Percentiles rank a stretch among this genome's conserved stretches.
Conservation (phyloP, 192 early-diverging fungal species). For the Diversispora epigaea region DNA sequence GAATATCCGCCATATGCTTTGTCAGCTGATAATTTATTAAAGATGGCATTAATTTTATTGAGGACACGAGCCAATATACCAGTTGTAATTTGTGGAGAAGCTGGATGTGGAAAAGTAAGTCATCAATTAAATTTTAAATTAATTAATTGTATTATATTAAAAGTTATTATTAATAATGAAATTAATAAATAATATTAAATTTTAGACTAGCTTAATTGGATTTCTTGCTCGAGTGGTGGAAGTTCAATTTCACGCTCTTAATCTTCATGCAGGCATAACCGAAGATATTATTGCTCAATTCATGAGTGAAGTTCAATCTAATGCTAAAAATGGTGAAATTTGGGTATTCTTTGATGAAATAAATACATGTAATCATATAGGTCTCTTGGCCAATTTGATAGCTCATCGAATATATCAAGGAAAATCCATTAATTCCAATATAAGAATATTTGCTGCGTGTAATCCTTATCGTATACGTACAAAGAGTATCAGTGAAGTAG, state of each 20-base stretch:
- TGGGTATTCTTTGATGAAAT: slow-evolving; percentile 33
- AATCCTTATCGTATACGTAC: slow-evolving; percentile 25
- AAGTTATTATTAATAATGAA: background rate
- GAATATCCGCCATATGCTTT: slow-evolving; percentile 13
- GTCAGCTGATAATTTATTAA: slow-evolving; percentile 27
- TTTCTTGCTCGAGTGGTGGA: slow-evolving; percentile 20
- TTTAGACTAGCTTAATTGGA: slow-evolving; percentile 27
- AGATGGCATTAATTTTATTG: slow-evolving; percentile 31
- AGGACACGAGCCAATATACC: slow-evolving; percentile 26
- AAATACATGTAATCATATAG: slow-evolving; percentile 25
- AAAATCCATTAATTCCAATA: background rate
- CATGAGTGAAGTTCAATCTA: background rate
- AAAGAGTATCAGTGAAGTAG: slow-evolving; percentile 7
- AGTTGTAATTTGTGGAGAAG: slow-evolving; percentile 31
- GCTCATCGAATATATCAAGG: slow-evolving; percentile 9
- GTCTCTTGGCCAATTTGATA: slow-evolving; percentile 17
- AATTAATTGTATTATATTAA: background rate
- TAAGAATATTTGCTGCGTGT: slow-evolving; percentile 23
- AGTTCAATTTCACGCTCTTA: slow-evolving; percentile 6
- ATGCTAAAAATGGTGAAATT: background rate
- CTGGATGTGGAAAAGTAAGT: slow-evolving; percentile 32
- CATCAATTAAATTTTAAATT: background rate
- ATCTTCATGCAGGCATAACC: slow-evolving; percentile 29
- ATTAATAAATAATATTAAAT: background rate
- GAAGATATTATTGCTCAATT: slow-evolving; percentile 7